Conservation (phyloP, 1,284 basidiomycete species). For the Exobasidium cylindrosporum region DNA sequence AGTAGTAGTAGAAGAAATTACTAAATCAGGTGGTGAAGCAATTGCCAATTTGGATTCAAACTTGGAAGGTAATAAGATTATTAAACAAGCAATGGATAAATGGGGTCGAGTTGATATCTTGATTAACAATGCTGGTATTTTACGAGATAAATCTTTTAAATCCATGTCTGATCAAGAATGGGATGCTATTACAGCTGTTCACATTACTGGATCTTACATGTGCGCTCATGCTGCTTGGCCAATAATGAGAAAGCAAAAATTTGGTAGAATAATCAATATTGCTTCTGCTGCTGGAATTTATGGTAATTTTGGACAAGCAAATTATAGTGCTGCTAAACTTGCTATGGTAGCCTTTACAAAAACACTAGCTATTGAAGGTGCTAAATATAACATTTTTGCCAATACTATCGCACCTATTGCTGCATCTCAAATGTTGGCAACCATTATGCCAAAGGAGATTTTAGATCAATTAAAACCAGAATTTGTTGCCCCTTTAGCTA, state of each 20-base stretch:
- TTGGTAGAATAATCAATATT: constrained; percentile 52
- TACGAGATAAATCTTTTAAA: constrained; percentile 64
- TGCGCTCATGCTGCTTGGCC: constrained; percentile 97
- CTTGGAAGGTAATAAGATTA: constrained; percentile 80
- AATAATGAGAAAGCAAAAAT: constrained; percentile 82
- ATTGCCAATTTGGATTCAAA: constrained; percentile 79
- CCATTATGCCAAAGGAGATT: constrained; percentile 95
- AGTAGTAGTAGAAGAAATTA: constrained; percentile 87
- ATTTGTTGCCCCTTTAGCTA: constrained; percentile 79
- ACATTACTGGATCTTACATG: constrained; percentile 91
- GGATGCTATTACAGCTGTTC: constrained; percentile 70
- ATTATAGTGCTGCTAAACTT: constrained; percentile 62
- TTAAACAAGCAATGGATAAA: constrained; percentile 79
- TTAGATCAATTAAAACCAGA: constrained; percentile 88
- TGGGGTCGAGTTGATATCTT: constrained; percentile 70
- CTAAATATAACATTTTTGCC: constrained; percentile 86
- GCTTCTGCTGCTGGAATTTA: constrained; percentile 57
- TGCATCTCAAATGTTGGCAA: constrained; percentile 89
- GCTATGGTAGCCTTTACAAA: constrained; percentile 70
- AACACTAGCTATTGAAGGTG: constrained; percentile 78
- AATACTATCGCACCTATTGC: constrained; percentile 89
- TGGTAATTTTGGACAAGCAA: constrained; percentile 96
- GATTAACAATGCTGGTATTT: constrained; percentile 94
- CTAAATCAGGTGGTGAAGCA: constrained; percentile 64
- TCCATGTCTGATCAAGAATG: constrained; percentile 58